phyloP scores from a whole-genome alignment of 2,329 filamentous ascomycete species.

The Diplodia intermedia region DNA sequence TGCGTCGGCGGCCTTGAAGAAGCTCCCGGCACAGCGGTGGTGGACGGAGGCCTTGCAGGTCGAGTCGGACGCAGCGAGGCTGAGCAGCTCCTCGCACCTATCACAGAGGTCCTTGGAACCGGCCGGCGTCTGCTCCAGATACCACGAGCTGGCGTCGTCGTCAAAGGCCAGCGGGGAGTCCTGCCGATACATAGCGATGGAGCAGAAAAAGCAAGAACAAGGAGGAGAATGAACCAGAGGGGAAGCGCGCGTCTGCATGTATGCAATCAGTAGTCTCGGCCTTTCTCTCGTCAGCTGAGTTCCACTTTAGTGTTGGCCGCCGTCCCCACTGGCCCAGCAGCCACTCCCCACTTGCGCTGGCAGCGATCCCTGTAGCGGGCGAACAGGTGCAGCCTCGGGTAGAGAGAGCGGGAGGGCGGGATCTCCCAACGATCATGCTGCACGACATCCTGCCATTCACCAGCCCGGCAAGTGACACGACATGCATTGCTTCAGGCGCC shows the following conservation, averaged over 20 bases:
- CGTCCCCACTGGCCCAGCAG: neutral
- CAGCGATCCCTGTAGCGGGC: conserved; percentile 1
- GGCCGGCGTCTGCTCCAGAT: neutral
- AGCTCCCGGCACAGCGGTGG: conserved; percentile 2
- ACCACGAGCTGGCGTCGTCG: neutral
- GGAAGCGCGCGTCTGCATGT: neutral
- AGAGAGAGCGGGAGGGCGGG: neutral
- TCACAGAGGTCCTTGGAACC: neutral
- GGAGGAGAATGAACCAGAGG: neutral
- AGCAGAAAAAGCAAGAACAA: neutral
- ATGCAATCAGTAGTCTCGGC: neutral
- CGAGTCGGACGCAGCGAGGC: neutral
- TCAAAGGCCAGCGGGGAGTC: neutral
- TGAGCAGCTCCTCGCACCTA: conserved; percentile 8
- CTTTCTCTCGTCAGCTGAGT: conserved; percentile 4
- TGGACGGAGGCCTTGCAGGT: neutral
- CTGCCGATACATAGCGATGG: neutral
- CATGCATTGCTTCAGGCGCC: neutral
- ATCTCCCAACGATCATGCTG: conserved; percentile 2
- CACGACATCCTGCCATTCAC: neutral
- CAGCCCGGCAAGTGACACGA: neutral
- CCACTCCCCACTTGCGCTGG: conserved; percentile 6
- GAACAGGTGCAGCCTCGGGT: neutral
- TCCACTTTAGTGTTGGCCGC: conserved; percentile 9
- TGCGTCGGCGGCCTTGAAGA: neutral